phyloP scores from a whole-genome alignment of 2,329 filamentous ascomycete genomes.

The Aspergillus aculeatinus region DNA sequence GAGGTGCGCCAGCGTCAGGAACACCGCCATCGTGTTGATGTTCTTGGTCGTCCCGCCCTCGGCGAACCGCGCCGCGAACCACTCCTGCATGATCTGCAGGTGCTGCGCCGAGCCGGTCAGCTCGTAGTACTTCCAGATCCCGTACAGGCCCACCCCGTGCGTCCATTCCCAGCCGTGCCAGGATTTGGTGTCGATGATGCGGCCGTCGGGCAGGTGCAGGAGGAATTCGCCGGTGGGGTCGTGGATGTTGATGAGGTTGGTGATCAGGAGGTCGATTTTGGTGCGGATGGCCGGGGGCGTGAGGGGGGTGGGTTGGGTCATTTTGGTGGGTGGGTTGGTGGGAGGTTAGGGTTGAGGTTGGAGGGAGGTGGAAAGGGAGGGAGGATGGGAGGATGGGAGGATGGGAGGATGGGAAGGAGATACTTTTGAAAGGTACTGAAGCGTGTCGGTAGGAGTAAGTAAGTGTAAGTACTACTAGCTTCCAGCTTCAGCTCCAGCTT shows the following conservation, averaged over 20 bases:
- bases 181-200: conserved; percentile 79
- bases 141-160: conserved; percentile 76
- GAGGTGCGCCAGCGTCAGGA: conserved; percentile 72
- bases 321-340: conserved; percentile 15
- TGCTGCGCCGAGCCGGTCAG: conserved; percentile 63
- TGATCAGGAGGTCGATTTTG: conserved; percentile 66
- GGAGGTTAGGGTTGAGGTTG: too few relatives aligned
- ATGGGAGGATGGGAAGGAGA: too few relatives aligned
- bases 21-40: conserved; percentile 80
- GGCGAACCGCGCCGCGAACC: conserved; percentile 68
- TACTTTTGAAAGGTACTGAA: too few relatives aligned
- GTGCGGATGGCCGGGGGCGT: conserved; percentile 46
- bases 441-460: too few relatives aligned
- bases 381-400: too few relatives aligned
- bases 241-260: conserved; percentile 74
- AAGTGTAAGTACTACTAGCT: too few relatives aligned
- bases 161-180: conserved; percentile 79
- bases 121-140: conserved; percentile 78
- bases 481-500: too few relatives aligned
- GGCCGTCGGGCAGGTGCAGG: conserved; percentile 67
- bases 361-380: too few relatives aligned
- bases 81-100: conserved; percentile 67
- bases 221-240: conserved; percentile 74
- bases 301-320: conserved; percentile 18
- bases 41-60: conserved; percentile 77